Conservation (phyloP, 371 early-diverging fungal species). For the Polyrhizophydium stewartii region DNA sequence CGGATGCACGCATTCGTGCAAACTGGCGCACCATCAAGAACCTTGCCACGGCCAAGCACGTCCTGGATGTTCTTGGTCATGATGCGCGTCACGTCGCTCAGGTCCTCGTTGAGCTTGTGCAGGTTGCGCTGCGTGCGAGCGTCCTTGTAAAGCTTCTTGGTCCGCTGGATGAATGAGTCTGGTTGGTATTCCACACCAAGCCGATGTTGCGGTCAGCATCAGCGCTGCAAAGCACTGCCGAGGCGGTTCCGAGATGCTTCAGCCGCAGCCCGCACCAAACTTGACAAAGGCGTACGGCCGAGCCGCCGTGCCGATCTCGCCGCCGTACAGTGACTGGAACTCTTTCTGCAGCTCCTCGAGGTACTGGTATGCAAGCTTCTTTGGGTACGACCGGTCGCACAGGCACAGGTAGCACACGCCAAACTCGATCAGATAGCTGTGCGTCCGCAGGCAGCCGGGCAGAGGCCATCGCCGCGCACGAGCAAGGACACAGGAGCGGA, state of each 20-base stretch:
- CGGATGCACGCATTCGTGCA: no score
- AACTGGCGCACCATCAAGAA: conserved; percentile 58
- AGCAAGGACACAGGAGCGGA: no score
- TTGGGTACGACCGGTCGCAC: conserved; percentile 91
- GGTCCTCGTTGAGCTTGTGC: conserved; percentile 89
- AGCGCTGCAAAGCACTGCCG: no score
- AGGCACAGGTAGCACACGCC: conserved; percentile 91
- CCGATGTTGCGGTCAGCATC: no score
- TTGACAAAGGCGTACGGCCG: conserved; percentile 96
- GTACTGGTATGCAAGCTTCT: conserved; percentile 92
- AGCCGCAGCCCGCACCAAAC: conserved; percentile 68
- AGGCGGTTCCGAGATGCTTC: no score
- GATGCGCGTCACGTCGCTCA: conserved; percentile 93
- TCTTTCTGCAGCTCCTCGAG: conserved; percentile 93
- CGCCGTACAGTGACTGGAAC: conserved; percentile 87
- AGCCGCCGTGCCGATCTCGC: conserved; percentile 79
- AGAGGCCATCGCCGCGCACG: no score
- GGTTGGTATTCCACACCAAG: not conserved
- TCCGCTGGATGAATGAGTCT: conserved; percentile 97
- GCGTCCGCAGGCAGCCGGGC: no score
- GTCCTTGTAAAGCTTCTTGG: conserved; percentile 92
- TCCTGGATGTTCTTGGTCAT: conserved; percentile 98
- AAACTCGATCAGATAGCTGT: conserved; percentile 90
- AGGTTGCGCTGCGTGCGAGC: conserved; percentile 89
- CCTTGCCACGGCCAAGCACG: conserved; percentile 88